A percentile compares a stretch with the other conserved stretches of the same genome.
Evolutionary conservation across 176 grass and related monocot genomes (phyloP).

Genomic region (Triticum turgidum): DNA sequence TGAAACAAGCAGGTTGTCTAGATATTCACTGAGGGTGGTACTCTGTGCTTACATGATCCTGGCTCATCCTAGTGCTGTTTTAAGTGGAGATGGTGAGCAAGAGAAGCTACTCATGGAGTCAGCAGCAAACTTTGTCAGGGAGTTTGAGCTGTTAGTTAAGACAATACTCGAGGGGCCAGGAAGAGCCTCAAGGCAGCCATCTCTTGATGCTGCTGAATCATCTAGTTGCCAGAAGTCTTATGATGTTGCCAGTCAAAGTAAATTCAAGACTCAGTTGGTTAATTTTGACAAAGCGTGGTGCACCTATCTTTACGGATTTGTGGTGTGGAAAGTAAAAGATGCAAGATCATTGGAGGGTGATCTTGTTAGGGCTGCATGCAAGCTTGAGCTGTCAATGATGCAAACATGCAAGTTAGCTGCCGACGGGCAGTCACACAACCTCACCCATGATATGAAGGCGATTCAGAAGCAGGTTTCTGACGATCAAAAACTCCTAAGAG

Average conservation of each 20-base stretch:
- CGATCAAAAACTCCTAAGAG: conserved; percentile 79
- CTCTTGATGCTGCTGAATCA: conserved; percentile 2
- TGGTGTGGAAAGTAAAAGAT: conserved; percentile 97
- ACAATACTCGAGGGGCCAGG: conserved; percentile 48
- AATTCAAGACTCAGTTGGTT: conserved; percentile 57
- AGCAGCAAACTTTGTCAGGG: conserved; percentile 53
- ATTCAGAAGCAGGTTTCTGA: conserved; percentile 93
- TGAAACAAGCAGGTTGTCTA: conserved; percentile 49
- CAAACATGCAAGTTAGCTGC: conserved; percentile 80
- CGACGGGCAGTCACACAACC: conserved; percentile 46
- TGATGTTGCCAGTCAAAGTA: conserved; percentile 28
- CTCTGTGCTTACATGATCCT: conserved; percentile 99
- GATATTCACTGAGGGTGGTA: conserved; percentile 79
- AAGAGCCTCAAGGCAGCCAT: conserved; percentile 29
- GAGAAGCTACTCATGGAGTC: conserved; percentile 72
- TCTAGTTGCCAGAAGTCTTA: conserved; percentile 2
- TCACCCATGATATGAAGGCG: conserved; percentile 91
- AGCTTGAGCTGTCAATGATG: conserved; percentile 97
- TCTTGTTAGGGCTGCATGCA: conserved; percentile 93
- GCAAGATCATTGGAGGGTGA: conserved; percentile 89
- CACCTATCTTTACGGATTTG: conserved; percentile 83
- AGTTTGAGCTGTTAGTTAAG: conserved; percentile 72
- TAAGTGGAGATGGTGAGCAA: conserved; percentile 80
- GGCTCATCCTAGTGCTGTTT: conserved; percentile 89
- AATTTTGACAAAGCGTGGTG: conserved; percentile 85